Evolutionary conservation across 2,329 filamentous ascomycete genomes (phyloP).

Genomic region (Aspergillus awamori): DNA sequence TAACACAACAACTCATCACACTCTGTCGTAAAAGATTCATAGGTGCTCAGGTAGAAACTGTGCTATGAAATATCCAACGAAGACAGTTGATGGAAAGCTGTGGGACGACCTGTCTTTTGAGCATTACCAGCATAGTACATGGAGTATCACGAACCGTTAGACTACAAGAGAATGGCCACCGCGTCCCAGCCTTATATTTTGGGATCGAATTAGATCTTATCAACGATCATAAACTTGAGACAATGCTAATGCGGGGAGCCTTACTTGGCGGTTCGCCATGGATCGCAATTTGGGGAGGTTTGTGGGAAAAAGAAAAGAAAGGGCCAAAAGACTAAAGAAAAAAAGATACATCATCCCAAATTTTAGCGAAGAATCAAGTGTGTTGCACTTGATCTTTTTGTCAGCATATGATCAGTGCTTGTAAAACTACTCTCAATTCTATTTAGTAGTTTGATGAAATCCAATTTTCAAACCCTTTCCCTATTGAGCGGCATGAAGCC

Average conservation of each 20-base stretch:
- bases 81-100: neutral
- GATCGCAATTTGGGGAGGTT: conserved; percentile 7
- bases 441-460: too few relatives aligned
- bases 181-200: neutral
- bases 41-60: neutral
- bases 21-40: too few relatives aligned
- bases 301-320: neutral
- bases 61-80: neutral
- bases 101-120: neutral
- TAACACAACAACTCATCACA: too few relatives aligned
- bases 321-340: neutral
- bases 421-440: too few relatives aligned
- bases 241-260: conserved; percentile 2
- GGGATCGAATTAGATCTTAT: neutral
- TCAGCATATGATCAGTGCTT: too few relatives aligned
- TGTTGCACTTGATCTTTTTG: too few relatives aligned
- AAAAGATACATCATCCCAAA: neutral
- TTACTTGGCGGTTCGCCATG: conserved; percentile 10
- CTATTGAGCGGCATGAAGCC: too few relatives aligned
- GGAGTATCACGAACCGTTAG: neutral
- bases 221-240: neutral
- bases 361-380: too few relatives aligned
- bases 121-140: neutral
- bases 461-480: too few relatives aligned
- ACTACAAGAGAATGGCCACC: neutral